A percentile compares a stretch with the other conserved stretches of the same genome.
phyloP scores from a whole-genome alignment of 257 asterid genomes.

The Henckelia pumila region DNA sequence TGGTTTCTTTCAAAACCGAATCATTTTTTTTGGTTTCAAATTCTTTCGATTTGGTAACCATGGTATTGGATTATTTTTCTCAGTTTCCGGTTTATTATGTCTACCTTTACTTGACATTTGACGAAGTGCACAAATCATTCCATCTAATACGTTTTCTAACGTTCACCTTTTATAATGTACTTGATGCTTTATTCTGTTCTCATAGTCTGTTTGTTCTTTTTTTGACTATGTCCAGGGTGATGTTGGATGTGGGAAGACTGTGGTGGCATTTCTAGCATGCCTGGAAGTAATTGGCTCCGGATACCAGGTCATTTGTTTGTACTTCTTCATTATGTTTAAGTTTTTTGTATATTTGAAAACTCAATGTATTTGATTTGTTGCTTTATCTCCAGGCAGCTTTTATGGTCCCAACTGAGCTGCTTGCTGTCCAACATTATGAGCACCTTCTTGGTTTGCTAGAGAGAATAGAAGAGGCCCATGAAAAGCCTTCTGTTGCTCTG shows the following conservation, averaged over 20 bases:
- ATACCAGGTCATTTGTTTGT: constrained; percentile 55
- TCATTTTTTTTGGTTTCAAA: not conserved
- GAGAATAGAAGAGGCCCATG: constrained; percentile 40
- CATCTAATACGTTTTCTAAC: too few species aligned
- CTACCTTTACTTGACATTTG: not conserved
- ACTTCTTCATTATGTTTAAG: constrained; percentile 2
- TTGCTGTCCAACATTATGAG: constrained; percentile 90
- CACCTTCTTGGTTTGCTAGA: constrained; percentile 66
- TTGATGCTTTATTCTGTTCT: not conserved
- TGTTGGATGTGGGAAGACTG: constrained; percentile 98
- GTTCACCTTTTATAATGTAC: not conserved
- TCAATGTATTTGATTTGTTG: constrained; percentile 17
- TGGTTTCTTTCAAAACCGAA: not conserved
- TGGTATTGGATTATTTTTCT: too few species aligned
- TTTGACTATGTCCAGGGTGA: constrained; percentile 58
- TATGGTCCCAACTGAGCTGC: constrained; percentile 98
- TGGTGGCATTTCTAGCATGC: constrained; percentile 93
- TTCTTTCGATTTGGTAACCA: not conserved
- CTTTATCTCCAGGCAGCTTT: constrained; percentile 76
- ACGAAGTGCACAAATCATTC: too few species aligned
- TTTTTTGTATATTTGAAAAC: constrained; percentile 10
- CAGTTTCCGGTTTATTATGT: not conserved
- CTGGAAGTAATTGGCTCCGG: constrained; percentile 91
- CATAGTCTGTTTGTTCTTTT: not conserved
- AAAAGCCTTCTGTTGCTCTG: constrained; percentile 72